Evolutionary conservation across 352 stramenopile genomes (phyloP).

Genomic region (Phytophthora sojae): DNA sequence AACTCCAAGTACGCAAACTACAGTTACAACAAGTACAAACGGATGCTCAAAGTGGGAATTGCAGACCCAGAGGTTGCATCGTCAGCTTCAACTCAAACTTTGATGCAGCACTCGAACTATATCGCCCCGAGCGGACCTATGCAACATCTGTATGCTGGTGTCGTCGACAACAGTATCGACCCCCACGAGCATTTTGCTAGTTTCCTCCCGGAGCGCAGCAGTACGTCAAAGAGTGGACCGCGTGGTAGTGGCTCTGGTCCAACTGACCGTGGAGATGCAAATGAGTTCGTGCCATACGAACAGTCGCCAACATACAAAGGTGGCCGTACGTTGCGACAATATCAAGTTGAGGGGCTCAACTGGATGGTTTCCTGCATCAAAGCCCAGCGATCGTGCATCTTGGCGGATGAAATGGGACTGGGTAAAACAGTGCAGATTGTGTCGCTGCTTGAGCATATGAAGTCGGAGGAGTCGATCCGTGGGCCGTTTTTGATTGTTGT

Average conservation of each 20-base stretch:
- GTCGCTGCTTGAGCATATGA: constrained; percentile 92
- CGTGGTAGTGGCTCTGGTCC: constrained; percentile 19
- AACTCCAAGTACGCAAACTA: constrained; percentile 69
- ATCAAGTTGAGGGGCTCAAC: constrained; percentile 90
- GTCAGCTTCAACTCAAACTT: constrained; percentile 40
- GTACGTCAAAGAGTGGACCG: not conserved
- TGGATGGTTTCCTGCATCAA: constrained; percentile 92
- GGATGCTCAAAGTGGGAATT: constrained; percentile 70
- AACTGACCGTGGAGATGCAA: constrained; percentile 37
- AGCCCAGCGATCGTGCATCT: constrained; percentile 86
- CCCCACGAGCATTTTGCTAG: constrained; percentile 90
- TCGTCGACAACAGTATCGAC: constrained; percentile 92
- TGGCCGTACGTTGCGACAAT: constrained; percentile 77
- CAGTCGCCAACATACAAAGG: constrained; percentile 91
- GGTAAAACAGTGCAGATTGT: constrained; percentile 97
- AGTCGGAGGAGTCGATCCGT: constrained; percentile 83
- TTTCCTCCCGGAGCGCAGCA: constrained; percentile 67
- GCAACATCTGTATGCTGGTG: constrained; percentile 87
- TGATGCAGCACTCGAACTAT: constrained; percentile 64
- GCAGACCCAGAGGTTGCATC: constrained; percentile 36
- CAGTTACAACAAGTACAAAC: constrained; percentile 76
- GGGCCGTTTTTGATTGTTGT: constrained; percentile 89
- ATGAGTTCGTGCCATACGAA: constrained; percentile 90
- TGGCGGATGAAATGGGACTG: constrained; percentile 94
- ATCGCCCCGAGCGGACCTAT: constrained; percentile 84